Conservation (phyloP, 179 eudicot species). For the Camellia oleifera region DNA sequence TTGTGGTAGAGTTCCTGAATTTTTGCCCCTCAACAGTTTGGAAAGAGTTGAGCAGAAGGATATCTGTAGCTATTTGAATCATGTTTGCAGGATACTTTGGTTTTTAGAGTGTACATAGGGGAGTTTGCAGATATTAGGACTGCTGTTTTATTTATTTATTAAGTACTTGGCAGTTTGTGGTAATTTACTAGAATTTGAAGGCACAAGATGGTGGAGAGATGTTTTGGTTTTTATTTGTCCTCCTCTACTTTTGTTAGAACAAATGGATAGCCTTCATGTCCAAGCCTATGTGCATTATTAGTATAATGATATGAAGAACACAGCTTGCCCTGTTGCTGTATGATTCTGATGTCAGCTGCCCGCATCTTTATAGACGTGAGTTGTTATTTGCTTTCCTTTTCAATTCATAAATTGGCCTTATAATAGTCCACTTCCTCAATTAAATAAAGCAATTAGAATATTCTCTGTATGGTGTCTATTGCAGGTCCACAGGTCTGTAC, state of each 20-base stretch:
- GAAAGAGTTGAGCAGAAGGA: background rate
- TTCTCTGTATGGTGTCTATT: slow-evolving; percentile 11
- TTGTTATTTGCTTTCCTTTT: background rate
- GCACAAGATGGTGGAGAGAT: background rate
- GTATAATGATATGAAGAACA: background rate
- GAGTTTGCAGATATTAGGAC: background rate
- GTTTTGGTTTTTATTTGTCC: no score
- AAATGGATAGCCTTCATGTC: background rate
- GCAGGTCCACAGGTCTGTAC: slow-evolving; percentile 93
- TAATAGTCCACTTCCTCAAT: slow-evolving; percentile 6
- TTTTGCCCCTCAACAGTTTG: background rate
- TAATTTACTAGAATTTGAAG: background rate
- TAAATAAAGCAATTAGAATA: slow-evolving; percentile 1
- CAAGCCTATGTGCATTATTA: background rate
- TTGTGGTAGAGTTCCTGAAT: background rate
- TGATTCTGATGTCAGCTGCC: background rate
- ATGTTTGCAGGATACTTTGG: background rate
- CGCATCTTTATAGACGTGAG: background rate
- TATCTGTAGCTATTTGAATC: background rate
- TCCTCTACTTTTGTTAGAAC: background rate
- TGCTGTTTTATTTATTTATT: slow-evolving; percentile 10
- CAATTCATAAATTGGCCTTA: background rate
- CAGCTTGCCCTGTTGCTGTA: background rate
- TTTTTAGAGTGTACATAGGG: background rate
- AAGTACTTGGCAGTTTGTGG: background rate